A percentile compares a stretch with the other conserved stretches of the same genome.
These are phyloP conservation scores for Castanospermum australe DNA, from an alignment of 306 rosid species.

Conservation along the genomic window DNA sequence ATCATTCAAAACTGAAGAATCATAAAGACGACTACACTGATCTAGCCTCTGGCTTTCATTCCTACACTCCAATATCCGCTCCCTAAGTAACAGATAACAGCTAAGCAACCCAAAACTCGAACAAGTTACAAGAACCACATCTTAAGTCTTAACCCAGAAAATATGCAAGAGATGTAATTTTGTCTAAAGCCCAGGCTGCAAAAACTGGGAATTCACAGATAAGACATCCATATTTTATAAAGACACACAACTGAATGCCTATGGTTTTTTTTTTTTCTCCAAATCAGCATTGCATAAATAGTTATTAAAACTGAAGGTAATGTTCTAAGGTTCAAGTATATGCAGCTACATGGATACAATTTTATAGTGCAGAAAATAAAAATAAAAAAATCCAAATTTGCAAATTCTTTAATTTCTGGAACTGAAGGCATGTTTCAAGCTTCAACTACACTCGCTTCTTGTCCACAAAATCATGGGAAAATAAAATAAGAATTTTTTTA, in stretches of 20 bases:
- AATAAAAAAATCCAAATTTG: not conserved
- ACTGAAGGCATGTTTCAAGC: not conserved
- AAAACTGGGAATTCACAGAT: not conserved
- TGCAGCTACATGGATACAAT: too few relatives aligned
- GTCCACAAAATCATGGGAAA: too few relatives aligned
- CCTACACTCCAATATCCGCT: slow-evolving; percentile 74
- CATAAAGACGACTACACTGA: slow-evolving; percentile 92
- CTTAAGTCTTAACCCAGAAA: not conserved
- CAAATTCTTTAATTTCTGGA: too few relatives aligned
- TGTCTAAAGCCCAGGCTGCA: too few relatives aligned
- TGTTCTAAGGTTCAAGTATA: not conserved
- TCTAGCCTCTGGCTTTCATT: slow-evolving; percentile 93
- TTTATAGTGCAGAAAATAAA: too few relatives aligned
- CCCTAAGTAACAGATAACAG: slow-evolving; percentile 50
- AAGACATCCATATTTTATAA: not conserved
- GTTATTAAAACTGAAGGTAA: not conserved
- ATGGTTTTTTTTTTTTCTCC: not conserved
- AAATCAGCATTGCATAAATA: not conserved
- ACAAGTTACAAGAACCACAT: not conserved
- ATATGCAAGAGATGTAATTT: too few relatives aligned
- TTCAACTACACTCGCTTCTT: not conserved
- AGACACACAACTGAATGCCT: not conserved
- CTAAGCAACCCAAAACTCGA: slow-evolving; percentile 30
- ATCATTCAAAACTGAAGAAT: slow-evolving; percentile 75
- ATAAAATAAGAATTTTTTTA: too few relatives aligned